Evolutionary conservation across 495 filamentous ascomycete genomes (phyloP).

Genomic region (Podospora pseudoanserina): DNA sequence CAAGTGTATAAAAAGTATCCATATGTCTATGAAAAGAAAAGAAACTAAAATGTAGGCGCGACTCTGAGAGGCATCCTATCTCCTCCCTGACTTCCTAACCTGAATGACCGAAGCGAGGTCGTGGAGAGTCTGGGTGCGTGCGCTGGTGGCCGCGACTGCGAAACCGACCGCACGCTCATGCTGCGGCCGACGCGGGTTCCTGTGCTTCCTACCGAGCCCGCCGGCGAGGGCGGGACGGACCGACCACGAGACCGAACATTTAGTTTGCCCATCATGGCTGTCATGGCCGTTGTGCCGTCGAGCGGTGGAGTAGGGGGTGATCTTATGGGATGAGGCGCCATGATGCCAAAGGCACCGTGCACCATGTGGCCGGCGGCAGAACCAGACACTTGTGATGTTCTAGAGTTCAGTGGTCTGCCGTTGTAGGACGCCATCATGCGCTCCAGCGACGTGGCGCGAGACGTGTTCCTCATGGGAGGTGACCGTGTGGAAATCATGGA

Average conservation of each 20-base stretch:
- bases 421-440: constrained; percentile 22
- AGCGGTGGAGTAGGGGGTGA: constrained; percentile 23
- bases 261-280: constrained; percentile 30
- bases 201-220: constrained; percentile 13
- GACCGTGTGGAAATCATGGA: constrained; percentile 30
- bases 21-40: background rate
- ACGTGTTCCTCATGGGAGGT: constrained; percentile 13
- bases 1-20: background rate
- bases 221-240: constrained; percentile 23
- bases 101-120: constrained; percentile 27
- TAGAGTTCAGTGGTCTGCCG: constrained; percentile 2
- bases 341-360: constrained; percentile 1
- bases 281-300: constrained; percentile 22
- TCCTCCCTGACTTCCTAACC: constrained; percentile 14
- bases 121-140: constrained; percentile 21
- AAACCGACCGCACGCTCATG: constrained; percentile 23
- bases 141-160: background rate
- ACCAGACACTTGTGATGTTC: background rate
- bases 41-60: constrained; percentile 19
- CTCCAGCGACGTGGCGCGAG: constrained; percentile 24
- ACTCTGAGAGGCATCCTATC: constrained; percentile 12
- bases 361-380: background rate
- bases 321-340: constrained; percentile 2
- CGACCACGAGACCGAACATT: constrained; percentile 24
- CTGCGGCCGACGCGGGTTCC: constrained; percentile 5